Conservation (phyloP, 2,329 filamentous ascomycete genomes). For the Sporothrix pseudoabietina region DNA sequence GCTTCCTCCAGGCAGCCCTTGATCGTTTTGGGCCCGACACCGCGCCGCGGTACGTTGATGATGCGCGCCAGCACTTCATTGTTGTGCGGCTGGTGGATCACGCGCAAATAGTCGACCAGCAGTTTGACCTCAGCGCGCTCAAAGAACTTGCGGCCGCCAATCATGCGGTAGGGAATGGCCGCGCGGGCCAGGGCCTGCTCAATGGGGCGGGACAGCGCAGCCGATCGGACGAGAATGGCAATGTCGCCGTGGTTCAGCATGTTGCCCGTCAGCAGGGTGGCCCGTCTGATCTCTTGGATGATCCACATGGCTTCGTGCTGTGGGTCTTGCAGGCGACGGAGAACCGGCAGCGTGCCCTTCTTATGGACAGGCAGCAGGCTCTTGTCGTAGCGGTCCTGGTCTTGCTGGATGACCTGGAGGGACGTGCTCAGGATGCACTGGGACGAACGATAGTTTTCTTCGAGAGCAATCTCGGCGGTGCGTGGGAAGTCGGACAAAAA, state of each 20-base stretch:
- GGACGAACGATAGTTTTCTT: constrained; percentile 94
- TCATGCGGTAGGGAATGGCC: constrained; percentile 88
- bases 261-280: constrained; percentile 68
- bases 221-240: constrained; percentile 83
- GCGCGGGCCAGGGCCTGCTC: constrained; percentile 78
- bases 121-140: constrained; percentile 88
- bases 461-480: constrained; percentile 79
- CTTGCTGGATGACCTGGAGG: constrained; percentile 86
- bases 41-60: constrained; percentile 80
- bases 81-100: constrained; percentile 81
- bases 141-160: constrained; percentile 88
- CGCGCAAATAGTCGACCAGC: constrained; percentile 82
- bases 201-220: constrained; percentile 79
- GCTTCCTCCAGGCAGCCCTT: constrained; percentile 76
- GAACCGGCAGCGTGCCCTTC: constrained; percentile 75
- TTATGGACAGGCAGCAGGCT: constrained; percentile 76
- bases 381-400: constrained; percentile 78
- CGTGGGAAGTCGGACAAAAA: constrained; percentile 76
- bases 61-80: constrained; percentile 83
- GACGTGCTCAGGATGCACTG: constrained; percentile 80
- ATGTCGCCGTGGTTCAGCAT: constrained; percentile 77
- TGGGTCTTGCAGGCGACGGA: constrained; percentile 72
- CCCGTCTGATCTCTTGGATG: constrained; percentile 76
- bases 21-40: constrained; percentile 77
- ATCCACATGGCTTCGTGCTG: constrained; percentile 84